Conservation (phyloP, 2,329 filamentous ascomycete species). For the Penicillium hordei region DNA sequence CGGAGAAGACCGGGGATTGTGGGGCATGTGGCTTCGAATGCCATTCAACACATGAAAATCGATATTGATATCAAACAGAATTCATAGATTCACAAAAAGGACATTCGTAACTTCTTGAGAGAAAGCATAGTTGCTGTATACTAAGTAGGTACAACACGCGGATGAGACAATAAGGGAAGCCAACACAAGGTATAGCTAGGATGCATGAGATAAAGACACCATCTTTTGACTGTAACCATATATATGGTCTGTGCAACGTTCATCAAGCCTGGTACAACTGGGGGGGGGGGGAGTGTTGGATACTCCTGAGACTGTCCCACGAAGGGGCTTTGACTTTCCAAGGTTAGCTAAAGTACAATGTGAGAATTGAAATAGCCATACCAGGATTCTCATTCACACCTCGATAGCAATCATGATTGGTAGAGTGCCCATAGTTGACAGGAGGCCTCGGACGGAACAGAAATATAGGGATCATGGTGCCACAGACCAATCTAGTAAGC, state of each 20-base stretch:
- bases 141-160: neutral
- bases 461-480: neutral
- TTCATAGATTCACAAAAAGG: neutral
- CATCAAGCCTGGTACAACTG: too few species aligned
- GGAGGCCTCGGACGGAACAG: neutral
- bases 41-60: neutral
- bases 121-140: neutral
- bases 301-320: too few species aligned
- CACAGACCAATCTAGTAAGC: neutral
- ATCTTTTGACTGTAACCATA: neutral
- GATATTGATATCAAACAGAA: neutral
- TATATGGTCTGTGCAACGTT: too few species aligned
- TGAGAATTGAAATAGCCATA: neutral
- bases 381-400: neutral
- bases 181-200: neutral
- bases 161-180: neutral
- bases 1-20: neutral
- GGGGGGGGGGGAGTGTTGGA: neutral
- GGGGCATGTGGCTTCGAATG: slow-evolving; percentile 18
- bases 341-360: neutral
- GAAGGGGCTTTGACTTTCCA: too few species aligned
- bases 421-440: neutral
- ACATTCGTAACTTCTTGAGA: neutral
- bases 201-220: neutral
- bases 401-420: neutral